Evolutionary conservation across 2,329 filamentous ascomycete genomes (phyloP), one percentile per base, ranked within the genome.

Genomic region (Fusarium incarnatum): DNA sequence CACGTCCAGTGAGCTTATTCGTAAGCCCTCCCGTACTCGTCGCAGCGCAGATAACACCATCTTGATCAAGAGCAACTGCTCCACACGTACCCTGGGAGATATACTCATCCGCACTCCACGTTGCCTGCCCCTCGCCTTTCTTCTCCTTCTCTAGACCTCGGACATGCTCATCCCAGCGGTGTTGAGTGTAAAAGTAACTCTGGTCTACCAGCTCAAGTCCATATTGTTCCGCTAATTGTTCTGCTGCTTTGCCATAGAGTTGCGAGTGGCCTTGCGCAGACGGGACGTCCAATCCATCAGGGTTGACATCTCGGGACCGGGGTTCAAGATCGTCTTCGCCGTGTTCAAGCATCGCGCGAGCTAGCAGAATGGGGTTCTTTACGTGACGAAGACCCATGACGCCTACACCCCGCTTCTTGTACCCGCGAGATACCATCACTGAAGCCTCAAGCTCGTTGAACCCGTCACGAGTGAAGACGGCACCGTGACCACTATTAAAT

Each of bases 371-470:
- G 0, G 94, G 94, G 76, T 97, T 94, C 71, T 90, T 90, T n/a
- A 96, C 91, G 44, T 85, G 88, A 8, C 85, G 86, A 16, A 97
- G 79, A 5, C 93, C 88, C 81, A 92, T 92, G 8, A 94, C 89
- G 5, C 92, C 93, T 0, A 93, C 92, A 18, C 90, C 93, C 37
- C 93, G 88, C 83, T 97, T 97, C 42, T 88, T 86, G 60, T 84
- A 83, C 1, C 91, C 91, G 28, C 85, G 85, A 3, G 91, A 92
- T 0, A 97, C 92, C 94, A 97, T 97, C 54, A 97, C 88, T 11
- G 89, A 92, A 3, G 93, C 92, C 81, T 97, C 94, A 66, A 97
- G 89, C 81, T 97, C 92, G 78, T 94, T 94, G 67, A 90, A 87
- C 20, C 94, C 94, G 70, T 91, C 90, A 53, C 90, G 88, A 1